phyloP scores from a whole-genome alignment of 805 yeast genomes.

The Myxozyma neotropica region DNA sequence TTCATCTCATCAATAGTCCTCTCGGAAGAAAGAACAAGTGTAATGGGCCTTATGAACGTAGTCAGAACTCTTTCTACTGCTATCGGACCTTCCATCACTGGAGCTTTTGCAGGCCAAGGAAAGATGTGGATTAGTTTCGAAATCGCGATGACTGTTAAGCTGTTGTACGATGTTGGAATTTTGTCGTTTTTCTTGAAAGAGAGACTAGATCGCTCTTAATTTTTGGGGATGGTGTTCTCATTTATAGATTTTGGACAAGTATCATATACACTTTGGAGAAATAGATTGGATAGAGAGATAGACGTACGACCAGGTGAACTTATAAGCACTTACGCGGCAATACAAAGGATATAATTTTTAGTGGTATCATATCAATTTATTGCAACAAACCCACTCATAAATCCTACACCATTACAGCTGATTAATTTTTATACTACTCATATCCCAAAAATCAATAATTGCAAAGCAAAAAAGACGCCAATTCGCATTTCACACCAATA shows the following conservation, averaged over 20 bases:
- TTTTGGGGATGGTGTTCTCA: not conserved
- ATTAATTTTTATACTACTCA: too few relatives aligned
- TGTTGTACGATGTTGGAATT: slow-evolving; percentile 40
- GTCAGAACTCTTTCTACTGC: slow-evolving; percentile 83
- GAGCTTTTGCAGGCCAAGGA: slow-evolving; percentile 58
- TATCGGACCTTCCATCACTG: slow-evolving; percentile 78
- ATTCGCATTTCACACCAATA: not conserved
- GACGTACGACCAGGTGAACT: too few relatives aligned
- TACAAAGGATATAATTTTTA: too few relatives aligned
- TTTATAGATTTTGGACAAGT: too few relatives aligned
- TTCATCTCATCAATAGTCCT: slow-evolving; percentile 68
- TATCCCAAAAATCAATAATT: too few relatives aligned
- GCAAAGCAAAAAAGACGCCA: too few relatives aligned
- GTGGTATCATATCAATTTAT: too few relatives aligned
- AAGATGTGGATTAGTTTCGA: slow-evolving; percentile 40
- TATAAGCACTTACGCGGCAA: too few relatives aligned
- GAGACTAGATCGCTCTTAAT: slow-evolving; percentile 1
- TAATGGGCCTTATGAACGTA: slow-evolving; percentile 81
- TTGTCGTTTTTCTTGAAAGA: slow-evolving; percentile 10
- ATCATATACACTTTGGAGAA: too few relatives aligned
- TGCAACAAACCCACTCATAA: too few relatives aligned
- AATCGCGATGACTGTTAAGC: slow-evolving; percentile 42
- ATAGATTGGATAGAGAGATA: too few relatives aligned
- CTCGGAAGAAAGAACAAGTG: slow-evolving; percentile 65
- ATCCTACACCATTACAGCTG: too few relatives aligned